A percentile compares a stretch with the other conserved stretches of the same genome.
These are phyloP conservation scores for Pisolithus orientalis DNA, from an alignment of 768 basidiomycete species.

Conservation along the genomic window DNA sequence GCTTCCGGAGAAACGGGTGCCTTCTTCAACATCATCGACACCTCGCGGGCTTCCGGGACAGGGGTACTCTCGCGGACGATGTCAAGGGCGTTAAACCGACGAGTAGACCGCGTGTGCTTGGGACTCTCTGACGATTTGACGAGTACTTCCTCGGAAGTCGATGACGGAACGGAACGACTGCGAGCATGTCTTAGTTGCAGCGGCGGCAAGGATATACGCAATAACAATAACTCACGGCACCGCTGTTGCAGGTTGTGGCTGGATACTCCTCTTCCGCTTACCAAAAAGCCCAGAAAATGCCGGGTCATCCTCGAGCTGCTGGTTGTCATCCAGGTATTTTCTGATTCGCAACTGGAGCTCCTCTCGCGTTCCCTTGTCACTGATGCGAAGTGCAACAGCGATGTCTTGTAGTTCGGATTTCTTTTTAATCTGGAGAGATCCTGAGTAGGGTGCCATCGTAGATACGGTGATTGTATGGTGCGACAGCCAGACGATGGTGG, in stretches of 20 bases:
- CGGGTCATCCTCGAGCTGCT: slow-evolving; percentile 50
- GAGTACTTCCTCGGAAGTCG: slow-evolving; percentile 8
- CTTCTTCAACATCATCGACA: slow-evolving; percentile 48
- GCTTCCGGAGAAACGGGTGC: slow-evolving; percentile 34
- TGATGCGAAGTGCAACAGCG: slow-evolving; percentile 45
- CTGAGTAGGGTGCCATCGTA: slow-evolving; percentile 45
- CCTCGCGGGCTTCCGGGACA: slow-evolving; percentile 41
- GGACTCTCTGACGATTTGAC: slow-evolving; percentile 14
- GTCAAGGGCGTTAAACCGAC: slow-evolving; percentile 18
- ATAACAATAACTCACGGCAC: slow-evolving; percentile 7
- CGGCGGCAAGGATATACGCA: background rate
- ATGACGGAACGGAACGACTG: slow-evolving; percentile 15
- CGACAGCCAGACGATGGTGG: slow-evolving; percentile 6
- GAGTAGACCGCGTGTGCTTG: slow-evolving; percentile 13
- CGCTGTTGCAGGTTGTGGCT: slow-evolving; percentile 5
- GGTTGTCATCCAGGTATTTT: slow-evolving; percentile 52
- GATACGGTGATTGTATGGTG: background rate
- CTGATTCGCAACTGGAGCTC: slow-evolving; percentile 58
- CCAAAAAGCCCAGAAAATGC: slow-evolving; percentile 50
- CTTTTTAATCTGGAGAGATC: slow-evolving; percentile 58
- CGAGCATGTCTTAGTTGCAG: background rate
- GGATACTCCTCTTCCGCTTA: slow-evolving; percentile 31
- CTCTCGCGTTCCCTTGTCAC: slow-evolving; percentile 55
- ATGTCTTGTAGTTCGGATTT: slow-evolving; percentile 63
- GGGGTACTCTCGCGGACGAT: slow-evolving; percentile 39